Conservation (phyloP, 2,329 filamentous ascomycete species). For the Sclerotinia sclerotiorum region DNA sequence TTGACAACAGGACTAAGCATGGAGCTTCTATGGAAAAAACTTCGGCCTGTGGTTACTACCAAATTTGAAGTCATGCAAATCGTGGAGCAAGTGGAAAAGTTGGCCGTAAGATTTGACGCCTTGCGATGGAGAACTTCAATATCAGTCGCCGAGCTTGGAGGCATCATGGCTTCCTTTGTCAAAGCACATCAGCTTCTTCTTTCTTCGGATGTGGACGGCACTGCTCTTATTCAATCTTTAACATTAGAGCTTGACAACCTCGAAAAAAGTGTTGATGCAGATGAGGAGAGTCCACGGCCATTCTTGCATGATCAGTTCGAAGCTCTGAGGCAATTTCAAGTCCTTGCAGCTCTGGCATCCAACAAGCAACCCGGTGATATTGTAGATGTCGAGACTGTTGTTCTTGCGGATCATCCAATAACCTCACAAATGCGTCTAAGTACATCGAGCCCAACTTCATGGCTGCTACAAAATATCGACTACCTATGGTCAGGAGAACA, state of each 20-base stretch:
- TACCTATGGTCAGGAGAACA: constrained; percentile 39
- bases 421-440: constrained; percentile 36
- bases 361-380: constrained; percentile 10
- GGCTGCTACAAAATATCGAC: constrained; percentile 35
- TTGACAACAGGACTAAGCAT: constrained; percentile 75
- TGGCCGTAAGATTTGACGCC: constrained; percentile 60
- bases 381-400: constrained; percentile 32
- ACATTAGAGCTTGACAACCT: constrained; percentile 53
- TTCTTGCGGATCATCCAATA: constrained; percentile 39
- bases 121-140: constrained; percentile 59
- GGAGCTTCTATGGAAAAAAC: constrained; percentile 72
- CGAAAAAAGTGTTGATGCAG: constrained; percentile 47
- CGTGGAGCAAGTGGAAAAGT: constrained; percentile 52
- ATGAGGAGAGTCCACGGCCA: constrained; percentile 47
- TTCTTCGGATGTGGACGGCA: constrained; percentile 40
- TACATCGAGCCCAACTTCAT: constrained; percentile 32
- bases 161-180: constrained; percentile 55
- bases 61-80: constrained; percentile 48
- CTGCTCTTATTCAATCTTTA: constrained; percentile 49
- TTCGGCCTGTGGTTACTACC: constrained; percentile 63
- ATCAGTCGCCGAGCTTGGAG: constrained; percentile 52
- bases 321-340: constrained; percentile 50
- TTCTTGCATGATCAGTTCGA: constrained; percentile 59
- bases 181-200: constrained; percentile 58
- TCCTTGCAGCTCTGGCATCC: constrained; percentile 28